Conservation (phyloP, 805 yeast genomes). For the Candida sithepensis region DNA sequence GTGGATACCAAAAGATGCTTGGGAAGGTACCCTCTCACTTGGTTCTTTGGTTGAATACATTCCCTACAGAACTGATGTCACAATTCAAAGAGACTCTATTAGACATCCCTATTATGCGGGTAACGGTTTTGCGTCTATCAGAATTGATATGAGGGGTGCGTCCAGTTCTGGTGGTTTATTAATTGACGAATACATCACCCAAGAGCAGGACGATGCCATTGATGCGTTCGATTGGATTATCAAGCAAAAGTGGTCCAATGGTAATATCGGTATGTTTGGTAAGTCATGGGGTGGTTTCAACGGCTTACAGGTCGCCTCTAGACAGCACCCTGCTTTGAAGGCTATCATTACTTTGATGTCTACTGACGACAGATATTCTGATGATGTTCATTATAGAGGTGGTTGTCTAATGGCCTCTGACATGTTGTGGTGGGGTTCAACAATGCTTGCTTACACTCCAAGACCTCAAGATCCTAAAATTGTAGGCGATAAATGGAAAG, state of each 20-base stretch:
- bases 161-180: slow-evolving; percentile 41
- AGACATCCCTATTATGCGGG: slow-evolving; percentile 47
- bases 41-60: slow-evolving; percentile 42
- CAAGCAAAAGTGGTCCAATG: slow-evolving; percentile 41
- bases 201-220: slow-evolving; percentile 43
- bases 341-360: slow-evolving; percentile 42
- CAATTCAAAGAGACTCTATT: slow-evolving; percentile 41
- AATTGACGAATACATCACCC: slow-evolving; percentile 38
- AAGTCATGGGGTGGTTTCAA: slow-evolving; percentile 50
- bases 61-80: slow-evolving; percentile 44
- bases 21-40: slow-evolving; percentile 24
- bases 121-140: slow-evolving; percentile 40
- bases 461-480: slow-evolving; percentile 44
- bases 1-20: slow-evolving; percentile 40
- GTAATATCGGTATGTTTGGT: slow-evolving; percentile 44
- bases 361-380: slow-evolving; percentile 45
- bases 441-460: slow-evolving; percentile 41
- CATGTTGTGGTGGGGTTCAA: slow-evolving; percentile 50
- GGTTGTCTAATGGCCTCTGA: slow-evolving; percentile 42
- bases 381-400: slow-evolving; percentile 48
- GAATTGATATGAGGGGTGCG: slow-evolving; percentile 46
- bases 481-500: slow-evolving; percentile 37
- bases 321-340: slow-evolving; percentile 45
- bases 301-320: slow-evolving; percentile 42
- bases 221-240: slow-evolving; percentile 42